phyloP scores from a whole-genome alignment of 208 protist species.

The Leishmania amazonensis region DNA sequence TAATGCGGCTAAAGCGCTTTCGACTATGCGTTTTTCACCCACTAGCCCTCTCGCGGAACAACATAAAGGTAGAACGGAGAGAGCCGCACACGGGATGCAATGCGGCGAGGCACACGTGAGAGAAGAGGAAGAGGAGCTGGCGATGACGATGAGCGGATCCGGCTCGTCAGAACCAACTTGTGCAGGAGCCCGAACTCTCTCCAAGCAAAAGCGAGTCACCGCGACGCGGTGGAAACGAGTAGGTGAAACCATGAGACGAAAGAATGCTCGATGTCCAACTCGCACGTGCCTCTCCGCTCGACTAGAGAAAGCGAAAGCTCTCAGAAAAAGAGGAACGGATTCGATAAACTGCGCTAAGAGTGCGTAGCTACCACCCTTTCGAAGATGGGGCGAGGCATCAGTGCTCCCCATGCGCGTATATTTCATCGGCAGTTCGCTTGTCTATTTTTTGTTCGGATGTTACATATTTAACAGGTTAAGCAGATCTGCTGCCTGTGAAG shows the following conservation, averaged over 20 bases:
- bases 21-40: neutral
- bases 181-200: too few species aligned
- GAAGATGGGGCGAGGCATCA: too few species aligned
- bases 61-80: neutral
- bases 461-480: conserved; percentile 1
- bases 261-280: neutral
- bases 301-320: neutral
- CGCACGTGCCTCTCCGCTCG: neutral
- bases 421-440: neutral
- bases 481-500: conserved; percentile 8
- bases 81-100: neutral
- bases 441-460: neutral
- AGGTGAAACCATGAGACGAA: neutral
- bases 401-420: neutral
- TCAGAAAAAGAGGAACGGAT: neutral
- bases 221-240: neutral
- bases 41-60: neutral
- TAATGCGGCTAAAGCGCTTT: neutral
- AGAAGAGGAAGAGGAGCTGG: neutral
- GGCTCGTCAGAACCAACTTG: neutral
- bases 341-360: neutral
- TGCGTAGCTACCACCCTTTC: neutral
- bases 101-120: neutral
- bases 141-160: neutral
- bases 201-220: neutral